Base-by-base conservation (phyloP, 2,329 filamentous ascomycete species). In the Seiridium unicorne region DNA sequence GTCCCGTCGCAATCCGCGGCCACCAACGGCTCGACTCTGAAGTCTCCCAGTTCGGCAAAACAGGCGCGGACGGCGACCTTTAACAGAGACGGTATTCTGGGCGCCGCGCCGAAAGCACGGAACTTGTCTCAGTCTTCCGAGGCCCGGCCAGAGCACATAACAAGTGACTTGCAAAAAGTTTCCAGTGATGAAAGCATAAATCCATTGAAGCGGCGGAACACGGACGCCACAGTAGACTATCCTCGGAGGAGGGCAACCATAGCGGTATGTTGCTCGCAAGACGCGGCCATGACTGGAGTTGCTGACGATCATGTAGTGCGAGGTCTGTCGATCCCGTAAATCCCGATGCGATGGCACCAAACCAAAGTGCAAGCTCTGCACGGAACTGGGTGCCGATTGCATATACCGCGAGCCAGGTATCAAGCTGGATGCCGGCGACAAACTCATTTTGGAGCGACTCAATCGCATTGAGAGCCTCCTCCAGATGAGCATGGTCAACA, bases 391-490 rank as follows among this genome's bases (percentile, higher is more conserved):
- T 58, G 91, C 90, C 49, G 90, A 94, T 64, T 95, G 91, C 74
- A 84, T 93, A 65, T 95, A 95, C 73, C 85, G 91, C 64, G 91
- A 95, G 72, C 91, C 91, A 5, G 91, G 91, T 3, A 91, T 94
- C 79, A 95, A 95, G 76, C 84, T 95, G 8, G 91, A 95, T 72
- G 90, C 91, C 42, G 91, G 91, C 65, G 91, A 94, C 78, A 94
- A 93, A 76, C 80, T 95, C 60, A 95, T 95, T 62, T 78, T 95
- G 44, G 91, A 94, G 71, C 88, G 89, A 59, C 80, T 95, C 42
- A 86, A 84, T 67, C 87, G 89, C 57, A 93, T 95, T 68, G 91
- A 95, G 73, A 89, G 82, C 55, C 78, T 95, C 49, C 80, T 95
- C n/a, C 89, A 93, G 71, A 87, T 88, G 64, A 89, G 80, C 65